These are phyloP conservation scores for Leccinum subfulvum DNA, from an alignment of 1,284 basidiomycete genomes.

Conservation along the genomic window DNA sequence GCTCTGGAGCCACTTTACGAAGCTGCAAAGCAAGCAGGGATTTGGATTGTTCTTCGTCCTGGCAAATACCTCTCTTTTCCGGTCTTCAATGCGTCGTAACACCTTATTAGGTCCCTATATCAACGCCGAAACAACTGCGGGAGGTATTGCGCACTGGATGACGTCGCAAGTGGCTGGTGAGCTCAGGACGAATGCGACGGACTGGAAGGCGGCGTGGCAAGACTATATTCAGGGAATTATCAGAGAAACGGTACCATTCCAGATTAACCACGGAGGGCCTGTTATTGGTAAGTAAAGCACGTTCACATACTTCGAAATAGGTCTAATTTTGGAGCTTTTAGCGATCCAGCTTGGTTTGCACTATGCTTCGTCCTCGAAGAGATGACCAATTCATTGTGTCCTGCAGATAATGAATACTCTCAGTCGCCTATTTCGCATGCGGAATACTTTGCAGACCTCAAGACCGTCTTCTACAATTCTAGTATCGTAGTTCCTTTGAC, in stretches of 20 bases:
- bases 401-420: constrained; percentile 72
- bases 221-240: constrained; percentile 72
- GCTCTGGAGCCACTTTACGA: constrained; percentile 69
- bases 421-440: constrained; percentile 47
- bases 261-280: constrained; percentile 69
- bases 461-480: constrained; percentile 52
- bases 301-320: neutral
- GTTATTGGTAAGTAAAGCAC: constrained; percentile 56
- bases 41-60: constrained; percentile 67
- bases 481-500: constrained; percentile 69
- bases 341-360: constrained; percentile 67
- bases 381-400: neutral
- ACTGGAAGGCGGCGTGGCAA: constrained; percentile 68
- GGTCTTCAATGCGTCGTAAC: constrained; percentile 18
- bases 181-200: constrained; percentile 63
- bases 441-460: constrained; percentile 67
- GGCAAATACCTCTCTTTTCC: constrained; percentile 34
- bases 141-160: constrained; percentile 78
- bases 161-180: constrained; percentile 65
- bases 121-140: constrained; percentile 79
- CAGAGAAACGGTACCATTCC: constrained; percentile 57
- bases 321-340: constrained; percentile 25
- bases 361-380: neutral
- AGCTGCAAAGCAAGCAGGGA: constrained; percentile 57
- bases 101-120: constrained; percentile 53